Conservation (phyloP, 805 yeast genomes). For the Kurtzmaniella cleridarum region DNA sequence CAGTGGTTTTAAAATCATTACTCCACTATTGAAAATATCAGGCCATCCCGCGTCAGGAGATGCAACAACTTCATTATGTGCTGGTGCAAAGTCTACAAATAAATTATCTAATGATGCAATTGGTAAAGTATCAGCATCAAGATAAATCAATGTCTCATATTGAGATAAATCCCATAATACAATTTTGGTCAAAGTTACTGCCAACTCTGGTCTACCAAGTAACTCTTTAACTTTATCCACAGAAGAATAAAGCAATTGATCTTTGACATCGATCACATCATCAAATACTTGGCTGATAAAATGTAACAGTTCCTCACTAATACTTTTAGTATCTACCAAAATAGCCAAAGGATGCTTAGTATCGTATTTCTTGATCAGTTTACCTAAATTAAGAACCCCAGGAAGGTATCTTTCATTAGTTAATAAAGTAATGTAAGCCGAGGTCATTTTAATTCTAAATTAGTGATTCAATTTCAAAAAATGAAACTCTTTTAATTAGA, state of each 20-base stretch:
- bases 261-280: constrained; percentile 19
- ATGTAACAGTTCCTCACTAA: constrained; percentile 13
- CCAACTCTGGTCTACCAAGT: constrained; percentile 22
- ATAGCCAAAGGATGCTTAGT: constrained; percentile 15
- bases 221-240: constrained; percentile 13
- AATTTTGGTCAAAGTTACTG: constrained; percentile 23
- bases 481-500: neutral
- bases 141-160: constrained; percentile 18
- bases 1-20: constrained; percentile 19
- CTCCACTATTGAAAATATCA: constrained; percentile 27
- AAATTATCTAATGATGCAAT: constrained; percentile 16
- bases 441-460: constrained; percentile 2
- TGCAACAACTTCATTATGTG: constrained; percentile 13
- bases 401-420: constrained; percentile 22
- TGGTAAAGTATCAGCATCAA: constrained; percentile 25
- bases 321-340: constrained; percentile 12
- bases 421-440: constrained; percentile 22
- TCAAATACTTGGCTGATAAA: constrained; percentile 19
- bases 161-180: constrained; percentile 19
- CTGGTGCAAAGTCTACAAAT: constrained; percentile 10
- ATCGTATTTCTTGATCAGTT: constrained; percentile 12
- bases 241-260: constrained; percentile 13
- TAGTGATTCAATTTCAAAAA: neutral
- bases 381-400: constrained; percentile 21
- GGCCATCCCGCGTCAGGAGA: constrained; percentile 31